Percentiles rank a stretch among this genome's conserved stretches.
Evolutionary conservation across 441 rosid species (phyloP).

Genomic region (Geranium incanum): DNA sequence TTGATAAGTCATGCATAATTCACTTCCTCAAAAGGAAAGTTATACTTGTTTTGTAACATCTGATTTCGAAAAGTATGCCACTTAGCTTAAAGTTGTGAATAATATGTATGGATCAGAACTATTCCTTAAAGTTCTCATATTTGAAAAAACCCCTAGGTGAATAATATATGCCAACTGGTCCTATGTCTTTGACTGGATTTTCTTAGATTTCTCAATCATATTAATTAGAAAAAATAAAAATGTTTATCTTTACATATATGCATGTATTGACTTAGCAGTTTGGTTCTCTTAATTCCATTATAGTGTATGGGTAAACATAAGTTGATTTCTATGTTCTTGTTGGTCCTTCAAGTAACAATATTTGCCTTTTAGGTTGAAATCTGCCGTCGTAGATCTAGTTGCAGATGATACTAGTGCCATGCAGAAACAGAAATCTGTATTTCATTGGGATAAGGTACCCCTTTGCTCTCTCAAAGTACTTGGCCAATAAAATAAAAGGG

Average conservation of each 20-base stretch:
- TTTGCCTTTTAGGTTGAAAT: constrained; percentile 50
- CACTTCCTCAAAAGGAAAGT: too few relatives aligned
- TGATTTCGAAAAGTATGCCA: too few relatives aligned
- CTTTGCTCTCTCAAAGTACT: background rate
- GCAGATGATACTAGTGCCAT: constrained; percentile 77
- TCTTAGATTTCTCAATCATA: background rate
- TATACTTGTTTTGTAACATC: background rate
- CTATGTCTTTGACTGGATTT: background rate
- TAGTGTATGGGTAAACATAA: background rate
- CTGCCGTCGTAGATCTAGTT: constrained; percentile 87
- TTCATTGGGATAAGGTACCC: constrained; percentile 93
- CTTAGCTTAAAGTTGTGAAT: too few relatives aligned
- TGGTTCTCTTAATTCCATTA: background rate
- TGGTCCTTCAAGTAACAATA: background rate
- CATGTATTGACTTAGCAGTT: background rate
- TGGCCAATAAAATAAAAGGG: background rate
- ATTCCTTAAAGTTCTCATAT: background rate
- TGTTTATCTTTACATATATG: background rate
- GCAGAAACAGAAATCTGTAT: constrained; percentile 64
- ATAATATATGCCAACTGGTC: background rate
- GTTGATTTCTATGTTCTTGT: background rate
- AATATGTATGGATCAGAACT: background rate
- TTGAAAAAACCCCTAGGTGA: background rate
- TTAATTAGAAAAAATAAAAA: too few relatives aligned
- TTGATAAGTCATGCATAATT: too few relatives aligned